phyloP scores from a whole-genome alignment of 169 alveolate genomes.

The Plasmodium vinckei region DNA sequence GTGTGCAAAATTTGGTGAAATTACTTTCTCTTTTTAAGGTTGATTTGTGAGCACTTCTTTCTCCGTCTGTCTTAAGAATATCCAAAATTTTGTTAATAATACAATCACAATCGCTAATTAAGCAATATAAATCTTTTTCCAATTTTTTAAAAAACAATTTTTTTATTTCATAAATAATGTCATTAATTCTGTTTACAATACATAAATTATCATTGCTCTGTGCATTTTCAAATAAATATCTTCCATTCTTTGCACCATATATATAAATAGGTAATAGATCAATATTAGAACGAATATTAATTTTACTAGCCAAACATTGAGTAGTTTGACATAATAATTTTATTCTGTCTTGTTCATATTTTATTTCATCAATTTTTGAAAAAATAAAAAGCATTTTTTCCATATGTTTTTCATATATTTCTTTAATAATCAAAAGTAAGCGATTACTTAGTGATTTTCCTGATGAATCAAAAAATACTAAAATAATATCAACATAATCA shows the following conservation, averaged over 20 bases:
- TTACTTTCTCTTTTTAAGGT: slow-evolving; percentile 54
- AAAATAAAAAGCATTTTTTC: slow-evolving; percentile 78
- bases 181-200: slow-evolving; percentile 54
- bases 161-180: slow-evolving; percentile 54
- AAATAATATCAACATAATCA: slow-evolving; percentile 80
- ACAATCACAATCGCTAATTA: slow-evolving; percentile 39
- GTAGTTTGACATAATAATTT: slow-evolving; percentile 81
- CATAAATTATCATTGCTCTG: slow-evolving; percentile 27
- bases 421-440: slow-evolving; percentile 76
- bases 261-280: slow-evolving; percentile 78
- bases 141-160: slow-evolving; percentile 50
- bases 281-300: slow-evolving; percentile 71
- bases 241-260: slow-evolving; percentile 78
- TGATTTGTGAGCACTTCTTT: slow-evolving; percentile 35
- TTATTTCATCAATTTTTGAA: slow-evolving; percentile 82
- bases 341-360: slow-evolving; percentile 79
- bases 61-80: slow-evolving; percentile 51
- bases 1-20: too few species aligned
- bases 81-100: slow-evolving; percentile 46
- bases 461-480: slow-evolving; percentile 85
- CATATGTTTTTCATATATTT: slow-evolving; percentile 76
- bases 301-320: slow-evolving; percentile 76
- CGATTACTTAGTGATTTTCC: slow-evolving; percentile 85
- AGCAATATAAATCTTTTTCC: slow-evolving; percentile 55
- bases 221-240: slow-evolving; percentile 46